A percentile compares a stretch with the other conserved stretches of the same genome.
These are phyloP conservation scores for Peterozyma xylosa DNA, from an alignment of 805 yeast genomes.

Conservation along the genomic window DNA sequence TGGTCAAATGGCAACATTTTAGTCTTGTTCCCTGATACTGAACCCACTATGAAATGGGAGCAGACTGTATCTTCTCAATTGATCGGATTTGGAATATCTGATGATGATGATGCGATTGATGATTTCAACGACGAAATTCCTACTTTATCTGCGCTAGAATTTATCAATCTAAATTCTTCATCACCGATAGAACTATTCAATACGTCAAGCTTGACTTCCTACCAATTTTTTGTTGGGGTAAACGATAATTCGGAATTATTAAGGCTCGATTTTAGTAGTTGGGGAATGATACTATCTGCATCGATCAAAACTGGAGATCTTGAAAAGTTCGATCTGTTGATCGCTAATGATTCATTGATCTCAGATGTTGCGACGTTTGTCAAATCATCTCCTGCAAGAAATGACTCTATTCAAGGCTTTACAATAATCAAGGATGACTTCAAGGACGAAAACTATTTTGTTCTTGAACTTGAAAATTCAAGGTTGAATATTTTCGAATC, in stretches of 20 bases:
- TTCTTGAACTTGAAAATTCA: not conserved
- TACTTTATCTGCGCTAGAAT: conserved; percentile 5
- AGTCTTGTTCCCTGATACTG: conserved; percentile 22
- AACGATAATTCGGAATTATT: conserved; percentile 14
- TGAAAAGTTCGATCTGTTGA: not conserved
- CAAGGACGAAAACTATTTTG: not conserved
- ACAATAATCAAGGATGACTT: not conserved
- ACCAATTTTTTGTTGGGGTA: conserved; percentile 12
- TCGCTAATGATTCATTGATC: not conserved
- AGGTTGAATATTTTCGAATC: not conserved
- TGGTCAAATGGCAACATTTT: conserved; percentile 18
- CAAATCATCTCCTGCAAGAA: not conserved
- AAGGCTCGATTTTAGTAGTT: conserved; percentile 19
- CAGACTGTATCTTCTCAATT: not conserved
- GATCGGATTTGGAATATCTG: not conserved
- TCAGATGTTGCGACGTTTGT: not conserved
- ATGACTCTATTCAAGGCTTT: not conserved
- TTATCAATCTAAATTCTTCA: conserved; percentile 6
- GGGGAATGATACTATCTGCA: conserved; percentile 15
- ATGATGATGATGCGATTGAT: not conserved
- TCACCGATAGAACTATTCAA: not conserved
- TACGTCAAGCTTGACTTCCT: conserved; percentile 14
- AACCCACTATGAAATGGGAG: conserved; percentile 15
- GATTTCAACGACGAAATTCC: not conserved
- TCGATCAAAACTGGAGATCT: conserved; percentile 14